Evolutionary conservation across 208 protist species (phyloP).

Genomic region (Herpetomonas samuelpessoai): DNA sequence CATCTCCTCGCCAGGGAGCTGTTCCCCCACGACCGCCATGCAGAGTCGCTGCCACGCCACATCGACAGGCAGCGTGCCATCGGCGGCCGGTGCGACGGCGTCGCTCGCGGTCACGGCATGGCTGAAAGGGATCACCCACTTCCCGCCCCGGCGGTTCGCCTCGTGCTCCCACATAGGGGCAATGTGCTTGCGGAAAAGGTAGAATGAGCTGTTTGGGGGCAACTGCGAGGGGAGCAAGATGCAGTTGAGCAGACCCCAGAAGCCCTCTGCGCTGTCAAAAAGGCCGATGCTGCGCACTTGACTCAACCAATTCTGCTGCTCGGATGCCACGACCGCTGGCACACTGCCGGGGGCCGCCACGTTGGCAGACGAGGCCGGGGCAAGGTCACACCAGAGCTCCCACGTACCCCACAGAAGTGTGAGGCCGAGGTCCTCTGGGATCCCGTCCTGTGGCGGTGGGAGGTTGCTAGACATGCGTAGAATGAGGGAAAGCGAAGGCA

Average conservation of each 20-base stretch:
- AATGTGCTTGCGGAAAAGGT: conserved; percentile 88
- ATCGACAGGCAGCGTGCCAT: conserved; percentile 49
- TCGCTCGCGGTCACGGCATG: conserved; percentile 10
- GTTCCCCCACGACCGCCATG: conserved; percentile 77
- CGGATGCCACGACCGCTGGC: conserved; percentile 3
- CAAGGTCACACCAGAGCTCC: conserved; percentile 86
- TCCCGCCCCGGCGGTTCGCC: conserved; percentile 82
- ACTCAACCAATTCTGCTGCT: conserved; percentile 70
- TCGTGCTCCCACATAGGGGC: conserved; percentile 92
- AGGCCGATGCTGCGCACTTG: conserved; percentile 77
- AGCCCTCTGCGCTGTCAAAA: conserved; percentile 88
- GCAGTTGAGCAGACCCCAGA: conserved; percentile 79
- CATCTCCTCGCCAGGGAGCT: conserved; percentile 70
- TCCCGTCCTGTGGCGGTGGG: too few species aligned
- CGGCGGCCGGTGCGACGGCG: conserved; percentile 1
- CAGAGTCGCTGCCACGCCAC: conserved; percentile 75
- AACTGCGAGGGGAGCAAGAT: conserved; percentile 74
- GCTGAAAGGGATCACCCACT: conserved; percentile 76
- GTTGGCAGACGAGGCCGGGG: conserved; percentile 16
- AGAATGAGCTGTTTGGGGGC: conserved; percentile 70
- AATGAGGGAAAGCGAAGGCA: background rate
- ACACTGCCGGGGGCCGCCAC: background rate
- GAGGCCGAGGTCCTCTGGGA: conserved; percentile 28
- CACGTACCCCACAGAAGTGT: conserved; percentile 90
- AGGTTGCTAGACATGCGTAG: too few species aligned